Conservation (phyloP, 176 grass and related monocot genomes). For the Oryza glaberrima region DNA sequence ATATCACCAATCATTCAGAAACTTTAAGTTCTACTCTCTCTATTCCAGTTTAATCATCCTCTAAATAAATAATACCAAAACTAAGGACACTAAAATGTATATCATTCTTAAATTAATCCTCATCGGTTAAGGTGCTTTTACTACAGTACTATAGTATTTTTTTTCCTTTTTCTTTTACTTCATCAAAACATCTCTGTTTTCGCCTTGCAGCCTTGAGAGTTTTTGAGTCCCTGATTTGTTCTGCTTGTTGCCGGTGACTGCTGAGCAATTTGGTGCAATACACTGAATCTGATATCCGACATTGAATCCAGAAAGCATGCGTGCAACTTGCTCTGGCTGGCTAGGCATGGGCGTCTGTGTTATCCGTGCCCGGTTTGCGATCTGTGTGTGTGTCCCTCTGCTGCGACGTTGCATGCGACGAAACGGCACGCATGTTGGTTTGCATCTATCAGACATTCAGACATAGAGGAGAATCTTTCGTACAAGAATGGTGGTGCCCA, state of each 20-base stretch:
- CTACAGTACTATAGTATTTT: neutral
- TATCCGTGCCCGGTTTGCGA: neutral
- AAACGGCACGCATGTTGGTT: neutral
- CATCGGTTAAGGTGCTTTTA: no score
- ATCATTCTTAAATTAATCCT: no score
- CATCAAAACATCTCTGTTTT: neutral
- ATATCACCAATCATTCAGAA: constrained; percentile 1
- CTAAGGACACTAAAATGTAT: no score
- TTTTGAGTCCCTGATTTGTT: neutral
- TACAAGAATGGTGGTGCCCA: neutral
- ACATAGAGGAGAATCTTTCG: constrained; percentile 17
- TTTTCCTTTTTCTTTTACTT: neutral
- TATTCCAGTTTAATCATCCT: no score
- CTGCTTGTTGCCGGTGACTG: neutral
- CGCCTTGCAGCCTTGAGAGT: neutral
- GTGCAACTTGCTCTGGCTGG: neutral
- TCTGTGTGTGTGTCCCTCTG: neutral
- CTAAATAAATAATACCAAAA: no score
- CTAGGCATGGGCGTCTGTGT: neutral
- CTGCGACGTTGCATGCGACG: neutral
- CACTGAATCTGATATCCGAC: neutral
- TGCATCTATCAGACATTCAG: neutral
- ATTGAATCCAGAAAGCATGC: neutral
- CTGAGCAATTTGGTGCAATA: neutral
- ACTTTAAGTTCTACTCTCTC: neutral